Percentiles rank a stretch among this genome's conserved stretches.
phyloP scores from a whole-genome alignment of 169 alveolate species.

The Cryptosporidium ubiquitum region DNA sequence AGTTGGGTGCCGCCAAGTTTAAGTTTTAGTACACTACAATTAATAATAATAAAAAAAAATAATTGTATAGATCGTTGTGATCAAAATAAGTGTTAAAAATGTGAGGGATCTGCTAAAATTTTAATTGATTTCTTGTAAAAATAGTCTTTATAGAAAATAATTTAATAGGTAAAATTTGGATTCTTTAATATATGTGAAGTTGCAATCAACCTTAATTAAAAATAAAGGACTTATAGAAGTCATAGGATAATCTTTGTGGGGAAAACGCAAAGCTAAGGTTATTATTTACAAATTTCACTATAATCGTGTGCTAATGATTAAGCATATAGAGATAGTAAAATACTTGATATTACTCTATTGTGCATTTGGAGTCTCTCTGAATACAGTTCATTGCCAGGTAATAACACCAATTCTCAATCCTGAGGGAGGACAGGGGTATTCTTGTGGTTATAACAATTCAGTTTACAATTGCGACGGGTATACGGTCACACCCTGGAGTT shows the following conservation, averaged over 20 bases:
- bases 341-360: background rate
- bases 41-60: too few species aligned
- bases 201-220: background rate
- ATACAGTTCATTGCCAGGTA: background rate
- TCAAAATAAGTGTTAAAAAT: background rate
- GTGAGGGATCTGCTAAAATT: background rate
- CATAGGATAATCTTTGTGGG: background rate
- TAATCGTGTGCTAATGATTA: background rate
- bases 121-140: background rate
- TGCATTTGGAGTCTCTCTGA: background rate
- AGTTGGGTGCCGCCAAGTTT: background rate
- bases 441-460: background rate
- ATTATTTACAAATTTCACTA: background rate
- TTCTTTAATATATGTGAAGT: background rate
- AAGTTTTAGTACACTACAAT: too few species aligned
- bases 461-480: background rate
- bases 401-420: slow-evolving; percentile 32
- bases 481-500: slow-evolving; percentile 27
- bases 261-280: background rate
- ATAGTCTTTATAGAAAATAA: background rate
- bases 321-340: background rate
- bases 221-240: background rate
- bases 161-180: background rate
- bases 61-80: background rate
- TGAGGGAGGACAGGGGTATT: slow-evolving; percentile 47